phyloP scores from a whole-genome alignment of 1,284 basidiomycete species.

The Malassezia pachydermatis region DNA sequence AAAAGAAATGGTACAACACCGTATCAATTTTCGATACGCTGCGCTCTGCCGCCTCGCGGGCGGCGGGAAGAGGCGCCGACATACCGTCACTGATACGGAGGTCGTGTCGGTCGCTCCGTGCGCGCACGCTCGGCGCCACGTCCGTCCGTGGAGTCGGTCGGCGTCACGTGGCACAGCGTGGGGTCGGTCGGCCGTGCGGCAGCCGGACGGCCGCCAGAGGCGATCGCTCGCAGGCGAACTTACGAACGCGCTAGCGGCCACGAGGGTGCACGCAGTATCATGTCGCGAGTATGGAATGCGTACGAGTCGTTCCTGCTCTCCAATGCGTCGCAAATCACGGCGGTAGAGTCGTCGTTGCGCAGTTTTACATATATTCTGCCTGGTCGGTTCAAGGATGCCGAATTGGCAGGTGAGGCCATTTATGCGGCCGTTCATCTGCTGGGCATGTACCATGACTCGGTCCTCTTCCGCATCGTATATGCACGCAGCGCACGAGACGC shows the following conservation, averaged over 20 bases:
- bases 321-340: slow-evolving; percentile 54
- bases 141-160: no score
- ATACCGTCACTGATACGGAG: no score
- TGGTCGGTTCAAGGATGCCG: slow-evolving; percentile 90
- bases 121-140: no score
- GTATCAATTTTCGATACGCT: slow-evolving; percentile 10
- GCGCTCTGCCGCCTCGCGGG: slow-evolving; percentile 5
- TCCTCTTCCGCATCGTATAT: slow-evolving; percentile 44
- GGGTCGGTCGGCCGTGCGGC: no score
- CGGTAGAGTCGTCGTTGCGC: slow-evolving; percentile 73
- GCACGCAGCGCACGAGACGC: background rate
- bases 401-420: slow-evolving; percentile 53
- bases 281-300: slow-evolving; percentile 30
- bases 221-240: no score
- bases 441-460: slow-evolving; percentile 50
- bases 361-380: slow-evolving; percentile 89
- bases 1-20: slow-evolving; percentile 16
- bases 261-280: slow-evolving; percentile 10
- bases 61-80: background rate
- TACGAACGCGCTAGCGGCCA: no score
- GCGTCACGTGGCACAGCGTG: no score
- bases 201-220: no score
- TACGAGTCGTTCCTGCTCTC: slow-evolving; percentile 42
- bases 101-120: no score
- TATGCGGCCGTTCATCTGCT: slow-evolving; percentile 49